phyloP scores from a whole-genome alignment of 2,329 filamentous ascomycete genomes.

The Colletotrichum sp. region DNA sequence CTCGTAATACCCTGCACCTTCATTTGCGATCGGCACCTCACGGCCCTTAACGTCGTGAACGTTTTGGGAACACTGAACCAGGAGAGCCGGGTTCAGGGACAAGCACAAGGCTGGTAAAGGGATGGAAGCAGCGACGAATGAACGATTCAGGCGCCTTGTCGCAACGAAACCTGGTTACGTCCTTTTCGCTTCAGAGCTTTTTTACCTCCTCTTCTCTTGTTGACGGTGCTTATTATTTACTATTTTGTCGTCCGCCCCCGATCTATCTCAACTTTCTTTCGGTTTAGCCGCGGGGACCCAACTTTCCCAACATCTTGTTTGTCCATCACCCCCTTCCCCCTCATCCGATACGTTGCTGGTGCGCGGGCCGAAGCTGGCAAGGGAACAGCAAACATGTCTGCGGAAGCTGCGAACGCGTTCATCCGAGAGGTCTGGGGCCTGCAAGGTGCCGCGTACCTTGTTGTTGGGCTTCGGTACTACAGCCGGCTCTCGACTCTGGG shows the following conservation, averaged over 20 bases:
- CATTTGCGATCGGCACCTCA: neutral
- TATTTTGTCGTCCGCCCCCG: neutral
- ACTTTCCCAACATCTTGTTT: neutral
- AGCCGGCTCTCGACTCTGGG: constrained; percentile 1
- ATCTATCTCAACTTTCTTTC: neutral
- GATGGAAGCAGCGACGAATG: neutral
- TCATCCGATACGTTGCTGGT: neutral
- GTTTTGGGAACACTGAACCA: neutral
- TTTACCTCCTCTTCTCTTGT: neutral
- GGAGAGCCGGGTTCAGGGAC: neutral
- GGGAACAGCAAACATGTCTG: constrained; percentile 1
- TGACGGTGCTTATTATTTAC: neutral
- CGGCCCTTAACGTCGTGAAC: neutral
- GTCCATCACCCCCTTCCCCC: neutral
- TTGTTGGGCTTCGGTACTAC: constrained; percentile 20
- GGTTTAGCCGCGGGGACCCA: neutral
- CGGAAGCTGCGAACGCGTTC: neutral
- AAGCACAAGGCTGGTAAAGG: neutral
- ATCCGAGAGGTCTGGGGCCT: constrained; percentile 22
- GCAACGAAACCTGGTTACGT: neutral
- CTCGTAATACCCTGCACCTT: neutral
- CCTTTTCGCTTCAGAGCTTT: neutral
- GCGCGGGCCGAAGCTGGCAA: neutral
- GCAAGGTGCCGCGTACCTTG: constrained; percentile 12
- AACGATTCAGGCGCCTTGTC: neutral